Evolutionary conservation across 805 yeast species (phyloP).

Genomic region (Hermanozyma aechmeae): DNA sequence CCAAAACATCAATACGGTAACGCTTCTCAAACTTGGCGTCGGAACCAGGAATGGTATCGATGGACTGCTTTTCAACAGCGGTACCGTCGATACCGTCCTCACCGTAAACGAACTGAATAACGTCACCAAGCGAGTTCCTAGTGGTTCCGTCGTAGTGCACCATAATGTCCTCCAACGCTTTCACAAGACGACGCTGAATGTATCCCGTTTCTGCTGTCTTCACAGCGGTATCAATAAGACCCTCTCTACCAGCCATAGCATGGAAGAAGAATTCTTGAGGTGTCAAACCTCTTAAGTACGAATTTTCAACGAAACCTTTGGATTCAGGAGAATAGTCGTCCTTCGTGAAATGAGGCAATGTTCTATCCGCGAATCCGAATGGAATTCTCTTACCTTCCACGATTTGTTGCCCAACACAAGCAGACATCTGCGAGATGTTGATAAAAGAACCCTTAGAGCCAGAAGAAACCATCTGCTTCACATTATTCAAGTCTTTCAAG

Average conservation of each 20-base stretch:
- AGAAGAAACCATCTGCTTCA: conserved; percentile 97
- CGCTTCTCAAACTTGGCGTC: conserved; percentile 73
- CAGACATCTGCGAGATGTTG: conserved; percentile 98
- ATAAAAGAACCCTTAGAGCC: conserved; percentile 99
- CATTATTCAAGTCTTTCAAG: conserved; percentile 88
- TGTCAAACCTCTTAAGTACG: conserved; percentile 92
- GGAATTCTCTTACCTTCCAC: conserved; percentile 99
- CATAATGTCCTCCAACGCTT: conserved; percentile 95
- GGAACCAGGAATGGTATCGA: conserved; percentile 93
- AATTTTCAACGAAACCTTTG: conserved; percentile 95
- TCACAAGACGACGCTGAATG: conserved; percentile 94
- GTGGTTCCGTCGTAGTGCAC: conserved; percentile 98
- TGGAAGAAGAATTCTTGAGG: conserved; percentile 99
- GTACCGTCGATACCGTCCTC: conserved; percentile 99
- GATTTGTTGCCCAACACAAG: conserved; percentile 99
- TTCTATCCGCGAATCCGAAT: conserved; percentile 92
- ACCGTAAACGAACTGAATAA: conserved; percentile 94
- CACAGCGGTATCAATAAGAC: conserved; percentile 98
- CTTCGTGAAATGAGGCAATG: conserved; percentile 95
- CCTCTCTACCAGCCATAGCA: conserved; percentile 99
- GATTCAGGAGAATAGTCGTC: conserved; percentile 99
- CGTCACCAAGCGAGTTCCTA: conserved; percentile 93
- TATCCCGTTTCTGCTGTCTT: conserved; percentile 99
- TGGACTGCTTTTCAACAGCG: conserved; percentile 91
- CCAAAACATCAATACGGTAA: conserved; percentile 81